These are phyloP conservation scores for Spinacia oleracea DNA, from an alignment of 179 eudicot species.

Conservation along the genomic window DNA sequence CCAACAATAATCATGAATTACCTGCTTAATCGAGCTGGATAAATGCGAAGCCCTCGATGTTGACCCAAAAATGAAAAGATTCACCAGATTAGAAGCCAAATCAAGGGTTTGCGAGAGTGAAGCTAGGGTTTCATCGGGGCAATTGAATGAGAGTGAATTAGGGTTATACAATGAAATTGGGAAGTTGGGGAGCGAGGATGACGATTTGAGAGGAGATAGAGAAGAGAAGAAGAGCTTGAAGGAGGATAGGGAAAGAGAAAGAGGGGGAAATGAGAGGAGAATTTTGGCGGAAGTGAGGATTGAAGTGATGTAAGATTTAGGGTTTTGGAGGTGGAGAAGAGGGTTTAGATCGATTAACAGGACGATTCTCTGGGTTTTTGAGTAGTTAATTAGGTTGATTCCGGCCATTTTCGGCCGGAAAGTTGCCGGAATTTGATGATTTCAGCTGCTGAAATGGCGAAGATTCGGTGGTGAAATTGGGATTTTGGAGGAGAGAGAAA, in stretches of 20 bases:
- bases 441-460: conserved; percentile 11
- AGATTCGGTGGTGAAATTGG: conserved; percentile 10
- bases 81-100: conserved; percentile 21
- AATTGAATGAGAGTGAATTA: conserved; percentile 48
- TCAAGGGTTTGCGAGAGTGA: conserved; percentile 33
- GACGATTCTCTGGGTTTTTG: conserved; percentile 56
- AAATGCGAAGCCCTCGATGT: conserved; percentile 33
- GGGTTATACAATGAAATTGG: conserved; percentile 28
- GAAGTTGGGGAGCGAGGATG: conserved; percentile 42
- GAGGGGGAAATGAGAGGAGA: conserved; percentile 53
- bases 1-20: conserved; percentile 61
- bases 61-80: conserved; percentile 1
- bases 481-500: conserved; percentile 9
- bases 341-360: conserved; percentile 70
- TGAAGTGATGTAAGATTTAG: conserved; percentile 44
- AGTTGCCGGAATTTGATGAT: not conserved
- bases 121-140: conserved; percentile 38
- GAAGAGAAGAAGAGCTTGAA: conserved; percentile 81
- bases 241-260: conserved; percentile 58
- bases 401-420: conserved; percentile 36
- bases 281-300: conserved; percentile 42
- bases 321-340: conserved; percentile 44
- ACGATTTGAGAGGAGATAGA: conserved; percentile 67
- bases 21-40: conserved; percentile 52
- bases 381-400: conserved; percentile 31